Evolutionary conservation across 306 rosid species (phyloP).

Genomic region (Vicia villosa): DNA sequence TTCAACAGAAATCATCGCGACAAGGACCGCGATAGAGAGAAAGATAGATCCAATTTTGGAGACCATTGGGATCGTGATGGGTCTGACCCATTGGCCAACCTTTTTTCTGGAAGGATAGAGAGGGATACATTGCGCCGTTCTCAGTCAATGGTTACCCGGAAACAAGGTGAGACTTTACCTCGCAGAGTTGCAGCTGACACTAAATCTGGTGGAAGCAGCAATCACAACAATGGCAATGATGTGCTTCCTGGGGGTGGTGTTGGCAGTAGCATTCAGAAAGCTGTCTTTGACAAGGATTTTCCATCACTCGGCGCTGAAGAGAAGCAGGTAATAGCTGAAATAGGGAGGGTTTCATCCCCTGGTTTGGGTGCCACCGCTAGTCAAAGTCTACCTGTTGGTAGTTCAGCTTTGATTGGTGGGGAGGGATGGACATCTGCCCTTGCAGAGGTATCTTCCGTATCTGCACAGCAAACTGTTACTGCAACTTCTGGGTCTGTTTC

Average conservation of each 20-base stretch:
- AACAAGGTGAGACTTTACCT: constrained; percentile 61
- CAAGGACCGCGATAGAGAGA: constrained; percentile 94
- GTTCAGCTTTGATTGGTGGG: constrained; percentile 82
- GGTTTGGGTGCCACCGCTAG: constrained; percentile 67
- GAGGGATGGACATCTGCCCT: constrained; percentile 96
- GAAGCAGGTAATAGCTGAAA: constrained; percentile 66
- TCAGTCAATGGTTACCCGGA: constrained; percentile 82
- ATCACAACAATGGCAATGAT: constrained; percentile 62
- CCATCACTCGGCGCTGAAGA: constrained; percentile 93
- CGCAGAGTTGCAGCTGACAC: constrained; percentile 60
- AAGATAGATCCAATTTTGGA: constrained; percentile 66
- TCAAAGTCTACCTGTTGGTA: constrained; percentile 77
- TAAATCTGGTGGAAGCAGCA: constrained; percentile 54
- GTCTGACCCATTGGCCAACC: constrained; percentile 67
- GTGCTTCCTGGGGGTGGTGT: constrained; percentile 54
- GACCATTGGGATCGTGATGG: constrained; percentile 80
- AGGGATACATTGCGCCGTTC: constrained; percentile 82
- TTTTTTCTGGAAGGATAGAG: constrained; percentile 67
- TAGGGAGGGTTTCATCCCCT: constrained; percentile 84
- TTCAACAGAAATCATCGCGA: constrained; percentile 89
- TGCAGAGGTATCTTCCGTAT: constrained; percentile 72
- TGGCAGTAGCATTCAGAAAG: constrained; percentile 65
- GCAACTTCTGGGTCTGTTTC: constrained; percentile 49
- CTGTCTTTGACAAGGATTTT: constrained; percentile 90
- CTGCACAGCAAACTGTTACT: constrained; percentile 56